Conservation (phyloP, 345 rosid species). For the Camelina hispida region DNA sequence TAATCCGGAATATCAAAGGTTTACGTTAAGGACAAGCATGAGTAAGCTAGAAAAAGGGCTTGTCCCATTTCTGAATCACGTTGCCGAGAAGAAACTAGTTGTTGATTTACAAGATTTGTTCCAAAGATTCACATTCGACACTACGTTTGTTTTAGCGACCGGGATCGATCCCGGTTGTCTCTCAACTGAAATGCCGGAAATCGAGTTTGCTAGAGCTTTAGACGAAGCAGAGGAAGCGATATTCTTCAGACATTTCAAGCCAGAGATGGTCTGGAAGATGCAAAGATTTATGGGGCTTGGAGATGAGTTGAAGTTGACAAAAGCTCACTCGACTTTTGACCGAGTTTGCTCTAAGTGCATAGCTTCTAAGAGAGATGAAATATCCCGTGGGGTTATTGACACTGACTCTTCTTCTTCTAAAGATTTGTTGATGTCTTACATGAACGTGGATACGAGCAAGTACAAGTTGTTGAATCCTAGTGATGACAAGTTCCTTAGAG, state of each 20-base stretch:
- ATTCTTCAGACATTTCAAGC: slow-evolving; percentile 39
- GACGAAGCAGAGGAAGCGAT: slow-evolving; percentile 47
- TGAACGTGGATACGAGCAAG: slow-evolving; percentile 27
- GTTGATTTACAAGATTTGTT: slow-evolving; percentile 53
- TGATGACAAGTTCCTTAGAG: slow-evolving; percentile 42
- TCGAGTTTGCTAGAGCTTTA: slow-evolving; percentile 42
- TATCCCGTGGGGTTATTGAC: not conserved
- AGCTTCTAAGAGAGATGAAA: slow-evolving; percentile 39
- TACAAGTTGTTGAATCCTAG: slow-evolving; percentile 24
- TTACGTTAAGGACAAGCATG: slow-evolving; percentile 33
- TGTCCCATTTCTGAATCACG: slow-evolving; percentile 39
- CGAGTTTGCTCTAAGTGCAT: slow-evolving; percentile 33
- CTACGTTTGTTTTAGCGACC: slow-evolving; percentile 45
- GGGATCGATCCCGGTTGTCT: slow-evolving; percentile 50
- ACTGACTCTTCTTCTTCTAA: slow-evolving; percentile 28
- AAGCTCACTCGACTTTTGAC: slow-evolving; percentile 31
- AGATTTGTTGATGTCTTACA: slow-evolving; percentile 40
- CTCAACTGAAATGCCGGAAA: slow-evolving; percentile 41
- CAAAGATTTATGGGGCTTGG: slow-evolving; percentile 46
- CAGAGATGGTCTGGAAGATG: slow-evolving; percentile 37
- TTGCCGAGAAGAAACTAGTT: slow-evolving; percentile 18
- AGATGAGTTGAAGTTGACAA: slow-evolving; percentile 46
- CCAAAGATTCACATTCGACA: slow-evolving; percentile 53
- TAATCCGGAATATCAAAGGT: slow-evolving; percentile 34
- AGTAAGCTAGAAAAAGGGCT: slow-evolving; percentile 39